These are phyloP conservation scores for Sicyos baderoa DNA, from an alignment of 306 rosid genomes.

Conservation along the genomic window DNA sequence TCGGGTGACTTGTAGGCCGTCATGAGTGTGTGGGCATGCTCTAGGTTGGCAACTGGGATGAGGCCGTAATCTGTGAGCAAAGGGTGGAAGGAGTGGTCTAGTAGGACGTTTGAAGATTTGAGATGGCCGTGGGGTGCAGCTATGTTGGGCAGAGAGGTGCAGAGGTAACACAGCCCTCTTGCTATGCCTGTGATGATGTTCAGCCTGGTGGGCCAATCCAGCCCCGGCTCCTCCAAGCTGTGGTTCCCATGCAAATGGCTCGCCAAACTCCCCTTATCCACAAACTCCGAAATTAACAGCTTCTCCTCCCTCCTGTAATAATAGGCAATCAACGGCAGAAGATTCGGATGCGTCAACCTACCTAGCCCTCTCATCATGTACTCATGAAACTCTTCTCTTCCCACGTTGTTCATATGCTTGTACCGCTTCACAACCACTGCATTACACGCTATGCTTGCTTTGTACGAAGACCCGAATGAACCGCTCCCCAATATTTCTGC, in stretches of 20 bases:
- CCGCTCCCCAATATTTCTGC: constrained; percentile 92
- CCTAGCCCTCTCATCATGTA: constrained; percentile 86
- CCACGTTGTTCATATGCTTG: constrained; percentile 69
- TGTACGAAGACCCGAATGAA: constrained; percentile 78
- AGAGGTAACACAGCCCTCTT: constrained; percentile 57
- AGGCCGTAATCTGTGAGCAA: constrained; percentile 61
- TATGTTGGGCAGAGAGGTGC: constrained; percentile 48
- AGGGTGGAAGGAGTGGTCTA: constrained; percentile 56
- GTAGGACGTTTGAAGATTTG: constrained; percentile 79
- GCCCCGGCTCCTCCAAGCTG: constrained; percentile 38
- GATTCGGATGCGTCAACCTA: constrained; percentile 49
- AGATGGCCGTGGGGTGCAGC: constrained; percentile 79
- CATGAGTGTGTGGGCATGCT: constrained; percentile 57
- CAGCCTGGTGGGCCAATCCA: constrained; percentile 72
- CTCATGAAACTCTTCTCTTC: constrained; percentile 71
- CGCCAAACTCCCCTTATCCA: constrained; percentile 67
- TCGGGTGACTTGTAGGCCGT: constrained; percentile 93
- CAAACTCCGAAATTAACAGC: constrained; percentile 58
- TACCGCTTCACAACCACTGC: constrained; percentile 79
- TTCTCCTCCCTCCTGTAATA: constrained; percentile 80
- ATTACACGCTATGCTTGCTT: constrained; percentile 43
- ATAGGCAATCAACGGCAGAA: constrained; percentile 66
- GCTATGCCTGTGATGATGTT: constrained; percentile 72
- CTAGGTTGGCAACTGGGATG: constrained; percentile 50
- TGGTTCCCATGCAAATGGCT: constrained; percentile 77